phyloP scores from a whole-genome alignment of 2,329 filamentous ascomycete species.

The Ascochyta clinopodiicola region DNA sequence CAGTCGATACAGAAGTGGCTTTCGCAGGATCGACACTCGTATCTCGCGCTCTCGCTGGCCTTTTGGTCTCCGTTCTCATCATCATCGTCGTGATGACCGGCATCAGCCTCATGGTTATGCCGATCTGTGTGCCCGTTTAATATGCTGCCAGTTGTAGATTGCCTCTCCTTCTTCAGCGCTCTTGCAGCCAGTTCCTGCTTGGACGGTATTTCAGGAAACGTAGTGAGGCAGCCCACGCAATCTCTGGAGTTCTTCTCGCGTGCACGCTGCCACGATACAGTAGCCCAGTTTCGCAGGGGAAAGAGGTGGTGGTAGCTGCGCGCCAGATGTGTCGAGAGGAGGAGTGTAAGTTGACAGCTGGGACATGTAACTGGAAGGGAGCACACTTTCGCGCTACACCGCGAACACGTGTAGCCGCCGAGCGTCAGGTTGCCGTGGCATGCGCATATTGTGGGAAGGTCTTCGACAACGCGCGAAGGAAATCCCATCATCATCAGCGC shows the following conservation, averaged over 20 bases:
- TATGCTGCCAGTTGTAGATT: slow-evolving; percentile 19
- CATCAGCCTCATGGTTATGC: slow-evolving; percentile 4
- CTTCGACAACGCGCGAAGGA: slow-evolving; percentile 81
- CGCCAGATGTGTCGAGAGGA: slow-evolving; percentile 74
- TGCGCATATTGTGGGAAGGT: slow-evolving; percentile 78
- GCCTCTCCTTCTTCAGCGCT: slow-evolving; percentile 19
- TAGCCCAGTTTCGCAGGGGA: slow-evolving; percentile 80
- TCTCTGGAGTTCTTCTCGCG: slow-evolving; percentile 53
- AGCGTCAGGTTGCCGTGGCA: slow-evolving; percentile 84
- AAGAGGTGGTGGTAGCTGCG: slow-evolving; percentile 51
- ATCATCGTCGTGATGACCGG: slow-evolving; percentile 18
- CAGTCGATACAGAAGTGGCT: slow-evolving; percentile 98
- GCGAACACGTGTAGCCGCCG: slow-evolving; percentile 89
- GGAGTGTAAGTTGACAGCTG: slow-evolving; percentile 87
- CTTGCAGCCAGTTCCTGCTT: slow-evolving; percentile 13
- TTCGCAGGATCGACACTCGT: slow-evolving; percentile 85
- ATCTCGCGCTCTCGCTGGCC: slow-evolving; percentile 82
- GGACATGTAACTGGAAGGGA: slow-evolving; percentile 89
- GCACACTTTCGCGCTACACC: slow-evolving; percentile 89
- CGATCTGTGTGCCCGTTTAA: slow-evolving; percentile 4
- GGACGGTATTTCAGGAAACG: slow-evolving; percentile 65
- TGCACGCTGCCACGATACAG: slow-evolving; percentile 83
- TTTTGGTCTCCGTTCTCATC: slow-evolving; percentile 43
- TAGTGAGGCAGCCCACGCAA: slow-evolving; percentile 79
- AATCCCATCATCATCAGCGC: slow-evolving; percentile 97